Evolutionary conservation across 1,284 basidiomycete species (phyloP).

Genomic region (Melampsora larici-populina): DNA sequence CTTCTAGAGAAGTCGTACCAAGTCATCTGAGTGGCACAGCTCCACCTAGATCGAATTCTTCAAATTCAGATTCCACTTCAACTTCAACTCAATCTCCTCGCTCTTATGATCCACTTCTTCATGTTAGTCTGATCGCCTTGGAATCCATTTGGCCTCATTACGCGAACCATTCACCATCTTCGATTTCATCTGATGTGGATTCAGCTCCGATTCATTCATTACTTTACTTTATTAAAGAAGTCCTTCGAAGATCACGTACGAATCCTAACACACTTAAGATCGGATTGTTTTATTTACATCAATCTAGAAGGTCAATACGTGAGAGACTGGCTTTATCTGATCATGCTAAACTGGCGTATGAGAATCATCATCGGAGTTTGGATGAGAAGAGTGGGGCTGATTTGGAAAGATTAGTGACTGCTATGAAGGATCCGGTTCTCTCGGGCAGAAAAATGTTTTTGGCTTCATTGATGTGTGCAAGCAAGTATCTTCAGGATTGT

Average conservation of each 20-base stretch:
- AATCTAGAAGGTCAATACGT: slow-evolving; percentile 47
- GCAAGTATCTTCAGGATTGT: slow-evolving; percentile 87
- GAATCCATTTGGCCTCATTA: slow-evolving; percentile 27
- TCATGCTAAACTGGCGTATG: neutral
- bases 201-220: neutral
- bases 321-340: slow-evolving; percentile 46
- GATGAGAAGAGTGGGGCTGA: neutral
- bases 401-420: neutral
- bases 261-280: slow-evolving; percentile 50
- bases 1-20: neutral
- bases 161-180: neutral
- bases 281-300: slow-evolving; percentile 52
- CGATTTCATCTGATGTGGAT: neutral
- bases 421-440: slow-evolving; percentile 61
- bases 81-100: neutral
- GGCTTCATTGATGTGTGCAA: slow-evolving; percentile 78
- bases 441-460: slow-evolving; percentile 84
- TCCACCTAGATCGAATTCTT: no score
- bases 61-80: neutral
- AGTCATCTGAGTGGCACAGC: neutral
- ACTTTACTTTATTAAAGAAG: slow-evolving; percentile 46
- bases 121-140: slow-evolving; percentile 13
- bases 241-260: slow-evolving; percentile 49
- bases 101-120: slow-evolving; percentile 4
- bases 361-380: neutral